Evolutionary conservation across 225 moss, liverwort and hornwort genomes (phyloP), one percentile per base, ranked within the genome.

Genomic region (Antitrichia curtipendula): DNA sequence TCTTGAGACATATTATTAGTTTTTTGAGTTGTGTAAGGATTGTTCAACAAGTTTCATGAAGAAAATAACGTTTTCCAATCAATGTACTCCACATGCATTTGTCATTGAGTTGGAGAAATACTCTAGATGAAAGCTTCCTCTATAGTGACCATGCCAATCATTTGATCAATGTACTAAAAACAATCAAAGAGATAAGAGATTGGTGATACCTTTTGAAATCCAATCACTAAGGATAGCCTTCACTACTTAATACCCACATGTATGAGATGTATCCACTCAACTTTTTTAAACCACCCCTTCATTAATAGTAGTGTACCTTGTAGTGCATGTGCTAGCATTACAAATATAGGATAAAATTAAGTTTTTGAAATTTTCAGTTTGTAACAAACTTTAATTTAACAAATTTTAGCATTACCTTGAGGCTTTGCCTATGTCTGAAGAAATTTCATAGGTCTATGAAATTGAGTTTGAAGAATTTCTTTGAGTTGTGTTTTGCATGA

Each of bases 11-110:
- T 75, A 53, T 3, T 75, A 75, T 2, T 8, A 1, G 2, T 52
- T 4, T 0, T 36, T 22, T 49, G 50, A 50, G 5, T 0, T 0
- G 0, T 50, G 5, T 5, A 13, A 21, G 7, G 21, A 32, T 21
- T 0, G 0, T 34, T 50, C 8, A 13, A 50, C 0, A 1, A 21
- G 23, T 21, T 52, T 21, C 3, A 8, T 53, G 4, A 36, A 52
- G 52, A 75, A 3, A 36, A 15, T 53, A 0, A 23, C 8, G 8
- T 53, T 36, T 15, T 53, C 1, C 9, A 75, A 6, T 36, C 5
- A 8, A 45, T 38, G 1, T 17, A 38, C 38, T 57, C 6, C 10
- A 38, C 16, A 9, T 27, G 2, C 7, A 18, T 28, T 7, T 6
- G 27, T 40, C 8, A 19, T 40, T 1, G 0, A 78, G 12, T 18